Conservation (phyloP, 192 early-diverging fungal species). For the Endogone sp. region DNA sequence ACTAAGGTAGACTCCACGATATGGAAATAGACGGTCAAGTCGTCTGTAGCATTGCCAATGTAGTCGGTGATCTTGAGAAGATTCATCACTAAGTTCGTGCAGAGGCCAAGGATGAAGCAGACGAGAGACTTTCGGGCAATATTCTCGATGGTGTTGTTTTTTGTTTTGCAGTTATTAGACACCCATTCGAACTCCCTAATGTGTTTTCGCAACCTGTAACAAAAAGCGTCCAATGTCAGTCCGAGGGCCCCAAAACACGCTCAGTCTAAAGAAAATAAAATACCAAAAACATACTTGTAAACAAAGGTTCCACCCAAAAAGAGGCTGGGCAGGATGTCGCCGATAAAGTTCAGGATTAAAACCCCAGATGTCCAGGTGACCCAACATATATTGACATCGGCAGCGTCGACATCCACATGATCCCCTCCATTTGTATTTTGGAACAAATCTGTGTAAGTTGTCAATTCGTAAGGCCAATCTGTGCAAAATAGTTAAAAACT, state of each 20-base stretch:
- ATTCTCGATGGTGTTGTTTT: slow-evolving; percentile 21
- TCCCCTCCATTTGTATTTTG: background rate
- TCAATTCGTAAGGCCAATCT: slow-evolving; percentile 24
- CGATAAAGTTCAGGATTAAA: slow-evolving; percentile 31
- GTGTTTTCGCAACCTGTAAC: slow-evolving; percentile 20
- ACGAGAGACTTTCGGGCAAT: slow-evolving; percentile 30
- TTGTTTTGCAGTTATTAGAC: slow-evolving; percentile 7
- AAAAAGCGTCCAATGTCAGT: background rate
- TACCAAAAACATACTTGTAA: slow-evolving; percentile 19
- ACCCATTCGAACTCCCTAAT: slow-evolving; percentile 8
- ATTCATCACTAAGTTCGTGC: slow-evolving; percentile 29
- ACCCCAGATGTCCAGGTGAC: slow-evolving; percentile 23
- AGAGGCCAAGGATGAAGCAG: slow-evolving; percentile 20
- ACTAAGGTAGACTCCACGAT: slow-evolving; percentile 27
- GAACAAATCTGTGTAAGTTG: background rate
- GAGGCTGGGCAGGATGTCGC: slow-evolving; percentile 24
- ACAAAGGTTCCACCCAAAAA: slow-evolving; percentile 35
- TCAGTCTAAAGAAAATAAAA: background rate
- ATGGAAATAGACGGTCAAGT: slow-evolving; percentile 26
- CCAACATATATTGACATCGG: background rate
- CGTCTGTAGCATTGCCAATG: slow-evolving; percentile 26
- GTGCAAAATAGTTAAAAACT: too few species aligned
- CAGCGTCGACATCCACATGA: background rate
- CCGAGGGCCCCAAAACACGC: too few species aligned
- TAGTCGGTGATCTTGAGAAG: slow-evolving; percentile 27